Conservation (phyloP, 208 protist genomes). For the Balamuthia mandrillaris region DNA sequence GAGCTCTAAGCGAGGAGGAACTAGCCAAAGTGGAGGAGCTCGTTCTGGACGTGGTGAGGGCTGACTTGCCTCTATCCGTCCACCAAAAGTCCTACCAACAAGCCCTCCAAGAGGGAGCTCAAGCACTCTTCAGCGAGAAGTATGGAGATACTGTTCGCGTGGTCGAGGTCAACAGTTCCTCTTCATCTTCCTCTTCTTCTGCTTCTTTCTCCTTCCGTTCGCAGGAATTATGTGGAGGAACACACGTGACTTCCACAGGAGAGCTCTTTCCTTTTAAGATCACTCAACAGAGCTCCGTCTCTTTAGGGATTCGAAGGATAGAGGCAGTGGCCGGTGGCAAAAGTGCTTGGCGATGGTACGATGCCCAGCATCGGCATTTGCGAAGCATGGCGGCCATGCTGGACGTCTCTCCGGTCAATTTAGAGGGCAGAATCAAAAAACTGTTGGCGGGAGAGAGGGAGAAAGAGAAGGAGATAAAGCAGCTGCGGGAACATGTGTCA, state of each 20-base stretch:
- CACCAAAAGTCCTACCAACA: constrained; percentile 6
- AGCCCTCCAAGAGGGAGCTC: constrained; percentile 33
- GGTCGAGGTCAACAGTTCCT: constrained; percentile 36
- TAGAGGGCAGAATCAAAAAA: too few relatives aligned
- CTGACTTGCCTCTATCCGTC: not conserved
- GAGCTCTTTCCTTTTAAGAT: constrained; percentile 59
- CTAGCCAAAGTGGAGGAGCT: not conserved
- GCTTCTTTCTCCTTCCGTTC: not conserved
- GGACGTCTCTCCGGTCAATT: not conserved
- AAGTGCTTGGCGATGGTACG: not conserved
- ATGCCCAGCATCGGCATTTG: not conserved
- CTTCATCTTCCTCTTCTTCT: constrained; percentile 13
- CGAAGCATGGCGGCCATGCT: not conserved
- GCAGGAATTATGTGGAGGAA: constrained; percentile 35
- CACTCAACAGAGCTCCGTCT: constrained; percentile 40
- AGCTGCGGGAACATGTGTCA: too few relatives aligned
- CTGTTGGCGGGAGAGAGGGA: too few relatives aligned
- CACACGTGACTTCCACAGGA: constrained; percentile 47
- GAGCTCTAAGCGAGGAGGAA: not conserved
- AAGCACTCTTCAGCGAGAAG: constrained; percentile 59
- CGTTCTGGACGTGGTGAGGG: not conserved
- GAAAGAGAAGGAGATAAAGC: too few relatives aligned
- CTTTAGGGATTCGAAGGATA: constrained; percentile 58
- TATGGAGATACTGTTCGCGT: constrained; percentile 57
- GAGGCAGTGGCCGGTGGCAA: constrained; percentile 45